Evolutionary conservation across 345 rosid species (phyloP).

Genomic region (Chamaenerion angustifolium): DNA sequence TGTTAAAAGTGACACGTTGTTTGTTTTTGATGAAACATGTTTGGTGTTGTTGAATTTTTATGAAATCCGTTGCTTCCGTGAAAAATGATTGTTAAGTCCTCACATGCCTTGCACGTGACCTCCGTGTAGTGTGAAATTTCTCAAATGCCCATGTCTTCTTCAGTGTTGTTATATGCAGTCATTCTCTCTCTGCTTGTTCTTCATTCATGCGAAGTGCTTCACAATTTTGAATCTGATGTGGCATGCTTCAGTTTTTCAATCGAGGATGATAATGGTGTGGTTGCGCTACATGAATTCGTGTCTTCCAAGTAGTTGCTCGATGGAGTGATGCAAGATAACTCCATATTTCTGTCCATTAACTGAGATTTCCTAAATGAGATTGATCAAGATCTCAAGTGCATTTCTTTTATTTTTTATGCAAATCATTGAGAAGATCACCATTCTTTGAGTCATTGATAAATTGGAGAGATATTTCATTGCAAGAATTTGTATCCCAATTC

Average conservation of each 20-base stretch:
- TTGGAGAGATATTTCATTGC: conserved; percentile 53
- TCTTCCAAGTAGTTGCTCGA: too few species aligned
- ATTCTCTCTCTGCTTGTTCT: too few species aligned
- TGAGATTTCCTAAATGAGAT: conserved; percentile 11
- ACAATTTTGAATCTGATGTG: conserved; percentile 15
- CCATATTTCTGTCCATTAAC: conserved; percentile 22
- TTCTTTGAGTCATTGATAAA: conserved; percentile 18
- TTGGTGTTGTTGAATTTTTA: too few species aligned
- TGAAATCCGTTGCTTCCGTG: too few species aligned
- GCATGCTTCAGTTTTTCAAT: conserved; percentile 14
- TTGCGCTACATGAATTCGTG: conserved; percentile 28
- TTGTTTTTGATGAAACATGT: too few species aligned
- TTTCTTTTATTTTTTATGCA: conserved; percentile 15
- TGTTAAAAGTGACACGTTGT: too few species aligned
- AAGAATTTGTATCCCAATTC: conserved; percentile 76
- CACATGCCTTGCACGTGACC: too few species aligned
- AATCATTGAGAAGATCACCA: conserved; percentile 18
- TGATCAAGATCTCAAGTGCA: conserved; percentile 15
- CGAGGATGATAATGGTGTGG: conserved; percentile 18
- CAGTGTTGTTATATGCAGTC: too few species aligned
- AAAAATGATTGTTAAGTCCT: too few species aligned
- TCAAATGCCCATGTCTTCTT: too few species aligned
- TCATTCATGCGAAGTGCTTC: too few species aligned
- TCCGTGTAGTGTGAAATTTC: too few species aligned
- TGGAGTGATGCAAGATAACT: conserved; percentile 1